Percentiles rank a stretch among this genome's conserved stretches.
phyloP scores from a whole-genome alignment of 2,329 filamentous ascomycete genomes.

The Fusarium subtropicale region DNA sequence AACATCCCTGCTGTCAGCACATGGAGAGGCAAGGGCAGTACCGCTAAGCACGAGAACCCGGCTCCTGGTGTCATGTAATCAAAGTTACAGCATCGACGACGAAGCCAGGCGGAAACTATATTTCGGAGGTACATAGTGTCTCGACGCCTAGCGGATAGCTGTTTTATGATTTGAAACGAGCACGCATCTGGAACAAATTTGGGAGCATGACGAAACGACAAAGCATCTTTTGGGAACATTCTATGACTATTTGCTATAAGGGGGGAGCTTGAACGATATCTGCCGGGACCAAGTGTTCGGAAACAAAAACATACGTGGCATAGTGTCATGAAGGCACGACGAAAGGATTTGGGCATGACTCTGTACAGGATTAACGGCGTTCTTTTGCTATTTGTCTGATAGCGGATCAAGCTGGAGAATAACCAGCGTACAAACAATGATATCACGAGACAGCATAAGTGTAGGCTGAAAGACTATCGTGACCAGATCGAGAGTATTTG shows the following conservation, averaged over 20 bases:
- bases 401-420: constrained; percentile 33
- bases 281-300: constrained; percentile 7
- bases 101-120: neutral
- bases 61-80: constrained; percentile 52
- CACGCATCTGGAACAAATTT: constrained; percentile 29
- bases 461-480: neutral
- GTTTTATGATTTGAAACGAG: constrained; percentile 36
- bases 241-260: constrained; percentile 21
- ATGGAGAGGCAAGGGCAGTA: constrained; percentile 93
- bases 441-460: constrained; percentile 18
- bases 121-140: constrained; percentile 1
- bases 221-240: constrained; percentile 29
- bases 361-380: constrained; percentile 39
- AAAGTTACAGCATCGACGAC: neutral
- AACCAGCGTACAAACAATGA: constrained; percentile 31
- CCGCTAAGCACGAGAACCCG: constrained; percentile 85
- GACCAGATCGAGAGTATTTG: too few relatives aligned
- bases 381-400: constrained; percentile 35
- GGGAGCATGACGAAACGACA: constrained; percentile 22
- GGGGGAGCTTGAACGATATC: constrained; percentile 14
- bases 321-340: constrained; percentile 15
- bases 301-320: constrained; percentile 21
- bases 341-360: constrained; percentile 14
- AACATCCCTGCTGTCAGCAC: constrained; percentile 97
- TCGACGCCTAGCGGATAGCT: constrained; percentile 2